phyloP scores from a whole-genome alignment of 2,329 filamentous ascomycete genomes.

The Nigrospora sphaerica region DNA sequence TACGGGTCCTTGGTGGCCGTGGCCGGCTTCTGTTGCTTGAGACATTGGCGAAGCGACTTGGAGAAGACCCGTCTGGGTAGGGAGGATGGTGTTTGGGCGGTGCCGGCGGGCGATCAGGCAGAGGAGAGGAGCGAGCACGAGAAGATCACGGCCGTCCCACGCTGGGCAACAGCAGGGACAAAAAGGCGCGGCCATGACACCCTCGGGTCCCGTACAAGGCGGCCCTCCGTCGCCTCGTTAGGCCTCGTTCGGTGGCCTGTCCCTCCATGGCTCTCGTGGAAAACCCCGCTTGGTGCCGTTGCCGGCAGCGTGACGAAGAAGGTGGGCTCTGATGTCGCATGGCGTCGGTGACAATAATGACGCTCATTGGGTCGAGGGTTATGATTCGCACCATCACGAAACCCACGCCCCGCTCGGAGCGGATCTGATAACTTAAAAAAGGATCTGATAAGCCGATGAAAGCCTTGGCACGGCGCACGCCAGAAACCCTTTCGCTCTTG shows the following conservation, averaged over 20 bases:
- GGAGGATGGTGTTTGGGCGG: not conserved
- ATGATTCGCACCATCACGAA: too few relatives aligned
- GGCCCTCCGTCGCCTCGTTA: not conserved
- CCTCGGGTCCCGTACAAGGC: too few relatives aligned
- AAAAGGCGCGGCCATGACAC: not conserved
- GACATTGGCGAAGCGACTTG: not conserved
- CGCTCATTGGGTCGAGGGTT: not conserved
- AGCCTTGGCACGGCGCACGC: too few relatives aligned
- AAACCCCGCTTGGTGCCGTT: not conserved
- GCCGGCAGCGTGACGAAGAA: not conserved
- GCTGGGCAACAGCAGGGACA: too few relatives aligned
- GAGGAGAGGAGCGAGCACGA: not conserved
- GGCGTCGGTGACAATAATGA: not conserved
- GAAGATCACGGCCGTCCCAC: too few relatives aligned
- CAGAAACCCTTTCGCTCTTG: too few relatives aligned
- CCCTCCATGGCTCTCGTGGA: not conserved
- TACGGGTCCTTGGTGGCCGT: not conserved
- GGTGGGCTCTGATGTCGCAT: not conserved
- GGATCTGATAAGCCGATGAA: constrained; percentile 2
- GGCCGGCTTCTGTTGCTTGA: not conserved
- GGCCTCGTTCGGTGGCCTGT: not conserved
- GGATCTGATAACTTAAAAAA: constrained; percentile 5
- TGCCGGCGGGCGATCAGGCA: not conserved
- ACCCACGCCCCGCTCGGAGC: not conserved
- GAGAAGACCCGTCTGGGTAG: not conserved